Conservation (phyloP, 176 grass and related monocot species). For the Cenchrus americanus region DNA sequence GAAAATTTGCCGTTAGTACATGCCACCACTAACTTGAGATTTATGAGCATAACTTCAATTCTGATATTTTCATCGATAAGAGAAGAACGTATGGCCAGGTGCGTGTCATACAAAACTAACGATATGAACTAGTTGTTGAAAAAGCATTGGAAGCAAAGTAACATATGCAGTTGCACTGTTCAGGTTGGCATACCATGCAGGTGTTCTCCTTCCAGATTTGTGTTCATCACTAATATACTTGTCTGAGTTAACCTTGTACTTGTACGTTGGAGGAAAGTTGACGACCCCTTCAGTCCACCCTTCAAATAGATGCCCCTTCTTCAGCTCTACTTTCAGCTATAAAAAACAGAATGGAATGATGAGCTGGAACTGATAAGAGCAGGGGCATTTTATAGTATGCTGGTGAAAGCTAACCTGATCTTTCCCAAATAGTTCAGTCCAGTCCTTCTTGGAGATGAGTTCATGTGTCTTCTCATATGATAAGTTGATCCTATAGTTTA, state of each 20-base stretch:
- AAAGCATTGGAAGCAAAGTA: background rate
- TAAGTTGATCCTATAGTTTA: constrained; percentile 95
- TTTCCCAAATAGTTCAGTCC: constrained; percentile 73
- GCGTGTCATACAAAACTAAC: background rate
- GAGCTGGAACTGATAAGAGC: constrained; percentile 14
- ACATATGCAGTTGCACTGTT: background rate
- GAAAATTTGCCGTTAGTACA: background rate
- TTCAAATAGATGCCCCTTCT: constrained; percentile 72
- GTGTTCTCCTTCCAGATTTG: constrained; percentile 81
- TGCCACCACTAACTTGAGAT: background rate
- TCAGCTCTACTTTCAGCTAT: constrained; percentile 73
- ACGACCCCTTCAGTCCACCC: constrained; percentile 87
- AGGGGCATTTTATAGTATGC: background rate
- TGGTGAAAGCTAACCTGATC: constrained; percentile 73
- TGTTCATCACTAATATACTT: constrained; percentile 82
- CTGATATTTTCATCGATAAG: background rate
- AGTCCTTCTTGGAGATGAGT: constrained; percentile 66
- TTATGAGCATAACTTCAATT: background rate
- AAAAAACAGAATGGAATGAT: constrained; percentile 10
- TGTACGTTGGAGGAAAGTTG: constrained; percentile 86
- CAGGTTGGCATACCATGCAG: constrained; percentile 72
- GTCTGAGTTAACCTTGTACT: constrained; percentile 82
- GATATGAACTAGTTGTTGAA: background rate
- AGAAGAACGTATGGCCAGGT: background rate
- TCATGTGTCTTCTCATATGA: constrained; percentile 76